Evolutionary conservation across 345 rosid genomes (phyloP).

Genomic region (Bruguiera sexangula): DNA sequence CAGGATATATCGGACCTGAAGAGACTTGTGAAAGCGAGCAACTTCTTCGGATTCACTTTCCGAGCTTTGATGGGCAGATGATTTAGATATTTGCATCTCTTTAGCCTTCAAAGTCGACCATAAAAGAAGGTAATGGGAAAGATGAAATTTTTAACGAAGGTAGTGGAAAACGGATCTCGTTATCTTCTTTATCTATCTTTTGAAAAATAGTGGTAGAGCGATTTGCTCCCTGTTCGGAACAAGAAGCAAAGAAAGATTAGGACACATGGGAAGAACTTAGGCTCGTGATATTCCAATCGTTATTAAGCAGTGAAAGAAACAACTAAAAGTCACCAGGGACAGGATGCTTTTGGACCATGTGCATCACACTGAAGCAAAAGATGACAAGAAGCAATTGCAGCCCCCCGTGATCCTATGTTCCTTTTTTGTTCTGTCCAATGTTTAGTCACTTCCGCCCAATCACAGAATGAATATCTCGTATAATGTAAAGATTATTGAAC

Average conservation of each 20-base stretch:
- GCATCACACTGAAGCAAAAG: constrained; percentile 7
- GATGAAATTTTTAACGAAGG: no score
- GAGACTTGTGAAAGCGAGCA: constrained; percentile 48
- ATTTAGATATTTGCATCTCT: constrained; percentile 26
- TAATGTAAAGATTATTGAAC: no score
- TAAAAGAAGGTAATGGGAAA: neutral
- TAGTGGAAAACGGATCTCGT: no score
- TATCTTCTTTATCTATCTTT: no score
- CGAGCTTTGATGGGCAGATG: constrained; percentile 9
- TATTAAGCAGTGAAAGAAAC: neutral
- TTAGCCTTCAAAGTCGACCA: constrained; percentile 1
- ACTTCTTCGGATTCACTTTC: constrained; percentile 31
- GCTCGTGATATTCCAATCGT: neutral
- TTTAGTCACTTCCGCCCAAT: no score
- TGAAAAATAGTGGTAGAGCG: no score
- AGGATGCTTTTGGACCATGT: neutral
- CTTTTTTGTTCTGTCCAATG: constrained; percentile 4
- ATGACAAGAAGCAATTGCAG: constrained; percentile 34
- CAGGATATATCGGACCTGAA: constrained; percentile 31
- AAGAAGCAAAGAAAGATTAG: no score
- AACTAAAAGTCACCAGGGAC: neutral
- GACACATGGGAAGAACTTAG: no score
- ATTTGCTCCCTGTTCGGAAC: no score
- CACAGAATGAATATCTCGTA: no score
- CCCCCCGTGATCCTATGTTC: constrained; percentile 47